A percentile compares a stretch with the other conserved stretches of the same genome.
Conservation (phyloP, 169 alveolate species). For the Plasmodium reichenowi region DNA sequence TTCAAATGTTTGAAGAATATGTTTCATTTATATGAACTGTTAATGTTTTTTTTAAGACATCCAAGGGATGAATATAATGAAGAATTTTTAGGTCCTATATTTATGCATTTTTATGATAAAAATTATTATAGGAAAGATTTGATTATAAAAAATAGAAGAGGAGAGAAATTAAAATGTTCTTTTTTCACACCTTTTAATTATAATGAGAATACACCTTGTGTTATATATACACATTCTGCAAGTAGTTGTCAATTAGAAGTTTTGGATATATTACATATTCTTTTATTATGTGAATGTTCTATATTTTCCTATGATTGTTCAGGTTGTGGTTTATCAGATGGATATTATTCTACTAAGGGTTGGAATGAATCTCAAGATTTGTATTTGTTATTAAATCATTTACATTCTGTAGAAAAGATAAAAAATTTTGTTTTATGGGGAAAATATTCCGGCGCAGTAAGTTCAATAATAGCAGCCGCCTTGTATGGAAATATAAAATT, state of each 20-base stretch:
- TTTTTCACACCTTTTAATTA: slow-evolving; percentile 65
- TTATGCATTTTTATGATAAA: slow-evolving; percentile 64
- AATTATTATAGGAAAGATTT: slow-evolving; percentile 65
- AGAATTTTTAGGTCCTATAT: slow-evolving; percentile 70
- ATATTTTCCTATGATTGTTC: slow-evolving; percentile 74
- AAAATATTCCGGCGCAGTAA: slow-evolving; percentile 67
- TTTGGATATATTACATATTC: slow-evolving; percentile 56
- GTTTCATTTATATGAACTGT: slow-evolving; percentile 69
- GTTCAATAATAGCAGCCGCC: slow-evolving; percentile 63
- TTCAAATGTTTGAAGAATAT: not conserved
- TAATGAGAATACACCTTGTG: slow-evolving; percentile 76
- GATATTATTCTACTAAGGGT: slow-evolving; percentile 60
- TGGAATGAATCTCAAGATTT: slow-evolving; percentile 76
- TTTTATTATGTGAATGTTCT: slow-evolving; percentile 56
- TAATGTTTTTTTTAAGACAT: slow-evolving; percentile 73
- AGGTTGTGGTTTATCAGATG: slow-evolving; percentile 75
- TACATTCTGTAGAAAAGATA: slow-evolving; percentile 62
- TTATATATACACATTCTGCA: slow-evolving; percentile 68
- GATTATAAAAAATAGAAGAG: slow-evolving; percentile 66
- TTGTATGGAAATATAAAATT: slow-evolving; percentile 61
- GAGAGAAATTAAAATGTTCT: slow-evolving; percentile 65
- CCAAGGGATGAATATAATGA: slow-evolving; percentile 75
- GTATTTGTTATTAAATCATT: slow-evolving; percentile 37
- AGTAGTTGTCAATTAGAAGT: slow-evolving; percentile 71
- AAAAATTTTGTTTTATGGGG: slow-evolving; percentile 74